A percentile compares a stretch with the other conserved stretches of the same genome.
Conservation (phyloP, 2,329 filamentous ascomycete genomes). For the Talaromyces sp. region DNA sequence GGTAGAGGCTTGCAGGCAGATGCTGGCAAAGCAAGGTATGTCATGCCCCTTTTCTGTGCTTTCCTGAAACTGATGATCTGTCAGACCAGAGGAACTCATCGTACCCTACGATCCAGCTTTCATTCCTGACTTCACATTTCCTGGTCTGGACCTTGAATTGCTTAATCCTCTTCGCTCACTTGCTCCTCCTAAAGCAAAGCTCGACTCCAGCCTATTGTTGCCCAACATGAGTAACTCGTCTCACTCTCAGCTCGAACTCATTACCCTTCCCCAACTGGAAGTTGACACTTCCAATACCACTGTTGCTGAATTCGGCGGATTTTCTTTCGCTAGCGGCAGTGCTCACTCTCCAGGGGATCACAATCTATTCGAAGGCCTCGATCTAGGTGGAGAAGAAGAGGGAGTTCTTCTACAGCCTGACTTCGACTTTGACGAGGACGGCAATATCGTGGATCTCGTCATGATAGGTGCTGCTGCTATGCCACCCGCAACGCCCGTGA, state of each 20-base stretch:
- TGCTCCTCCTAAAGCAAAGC: neutral
- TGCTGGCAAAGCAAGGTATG: slow-evolving; percentile 70
- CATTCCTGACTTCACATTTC: slow-evolving; percentile 63
- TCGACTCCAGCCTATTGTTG: slow-evolving; percentile 34
- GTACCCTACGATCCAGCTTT: slow-evolving; percentile 83
- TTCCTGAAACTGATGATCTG: neutral
- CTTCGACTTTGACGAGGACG: slow-evolving; percentile 63
- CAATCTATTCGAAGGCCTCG: slow-evolving; percentile 29
- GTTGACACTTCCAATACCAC: slow-evolving; percentile 52
- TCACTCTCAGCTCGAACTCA: slow-evolving; percentile 30
- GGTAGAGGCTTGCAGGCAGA: slow-evolving; percentile 65
- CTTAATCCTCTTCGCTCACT: slow-evolving; percentile 25
- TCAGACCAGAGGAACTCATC: slow-evolving; percentile 71
- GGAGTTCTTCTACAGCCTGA: slow-evolving; percentile 54
- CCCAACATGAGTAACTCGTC: slow-evolving; percentile 35
- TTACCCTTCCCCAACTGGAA: slow-evolving; percentile 41
- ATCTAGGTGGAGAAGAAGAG: slow-evolving; percentile 41
- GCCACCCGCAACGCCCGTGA: slow-evolving; percentile 38
- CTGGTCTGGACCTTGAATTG: slow-evolving; percentile 58
- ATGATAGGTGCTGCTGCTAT: slow-evolving; percentile 18
- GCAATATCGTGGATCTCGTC: slow-evolving; percentile 55
- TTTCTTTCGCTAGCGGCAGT: slow-evolving; percentile 45
- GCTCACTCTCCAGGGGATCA: slow-evolving; percentile 37
- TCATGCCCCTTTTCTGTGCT: slow-evolving; percentile 15
- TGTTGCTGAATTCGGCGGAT: slow-evolving; percentile 38